phyloP scores from a whole-genome alignment of 306 rosid species.

The Coriaria nepalensis region DNA sequence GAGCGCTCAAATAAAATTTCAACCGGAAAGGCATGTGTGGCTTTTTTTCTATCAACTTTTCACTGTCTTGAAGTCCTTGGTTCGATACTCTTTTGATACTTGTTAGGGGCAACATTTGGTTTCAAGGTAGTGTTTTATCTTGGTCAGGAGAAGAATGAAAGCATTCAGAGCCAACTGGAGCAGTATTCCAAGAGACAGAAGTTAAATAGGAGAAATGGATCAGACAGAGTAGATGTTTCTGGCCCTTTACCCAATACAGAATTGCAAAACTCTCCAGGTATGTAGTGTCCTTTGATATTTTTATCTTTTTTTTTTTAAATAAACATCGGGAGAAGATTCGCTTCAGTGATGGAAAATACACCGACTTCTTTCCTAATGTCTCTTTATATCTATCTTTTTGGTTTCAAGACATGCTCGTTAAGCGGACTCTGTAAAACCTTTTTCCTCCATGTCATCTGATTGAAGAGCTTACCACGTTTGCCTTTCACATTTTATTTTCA shows the following conservation, averaged over 20 bases:
- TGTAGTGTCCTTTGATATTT: conserved; percentile 6
- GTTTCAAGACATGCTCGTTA: no score
- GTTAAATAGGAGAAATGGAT: conserved; percentile 36
- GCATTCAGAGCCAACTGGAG: conserved; percentile 28
- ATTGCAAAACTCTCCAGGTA: conserved; percentile 48
- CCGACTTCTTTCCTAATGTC: no score
- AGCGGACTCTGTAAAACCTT: no score
- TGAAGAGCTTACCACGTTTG: neutral
- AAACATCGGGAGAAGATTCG: no score
- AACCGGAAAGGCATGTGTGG: conserved; percentile 43
- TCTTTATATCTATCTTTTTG: no score
- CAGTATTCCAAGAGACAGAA: conserved; percentile 33
- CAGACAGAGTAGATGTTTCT: conserved; percentile 35
- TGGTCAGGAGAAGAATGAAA: conserved; percentile 43
- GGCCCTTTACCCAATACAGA: conserved; percentile 13
- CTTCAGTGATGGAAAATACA: no score
- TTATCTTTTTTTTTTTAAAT: no score
- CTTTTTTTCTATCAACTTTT: neutral
- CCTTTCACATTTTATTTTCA: no score
- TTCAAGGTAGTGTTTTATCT: neutral
- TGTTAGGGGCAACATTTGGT: no score
- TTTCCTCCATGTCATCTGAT: neutral
- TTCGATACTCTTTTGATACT: neutral
- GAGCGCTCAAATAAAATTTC: conserved; percentile 32
- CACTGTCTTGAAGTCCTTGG: neutral